Evolutionary conservation across 2,329 filamentous ascomycete genomes (phyloP).

Genomic region (Colletotrichum spaethianum): DNA sequence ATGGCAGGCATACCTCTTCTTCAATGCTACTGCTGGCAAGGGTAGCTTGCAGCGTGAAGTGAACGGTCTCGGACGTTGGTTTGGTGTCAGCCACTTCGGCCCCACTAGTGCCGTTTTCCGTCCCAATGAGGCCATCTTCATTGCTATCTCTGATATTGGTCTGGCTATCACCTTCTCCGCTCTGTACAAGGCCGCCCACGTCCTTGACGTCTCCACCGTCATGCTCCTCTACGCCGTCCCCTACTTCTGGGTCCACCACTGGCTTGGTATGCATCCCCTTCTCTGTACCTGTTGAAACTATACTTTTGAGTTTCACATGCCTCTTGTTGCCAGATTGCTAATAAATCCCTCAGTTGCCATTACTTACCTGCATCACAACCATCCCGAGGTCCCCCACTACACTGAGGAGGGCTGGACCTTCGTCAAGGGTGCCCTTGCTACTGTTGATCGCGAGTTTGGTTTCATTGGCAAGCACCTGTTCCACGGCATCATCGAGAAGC

Average conservation of each 20-base stretch:
- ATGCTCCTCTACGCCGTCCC: constrained; percentile 74
- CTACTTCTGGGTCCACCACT: constrained; percentile 80
- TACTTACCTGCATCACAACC: constrained; percentile 82
- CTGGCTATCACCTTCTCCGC: constrained; percentile 64
- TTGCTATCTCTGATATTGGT: constrained; percentile 73
- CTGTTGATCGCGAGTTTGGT: constrained; percentile 74
- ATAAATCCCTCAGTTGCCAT: constrained; percentile 70
- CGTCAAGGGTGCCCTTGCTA: constrained; percentile 71
- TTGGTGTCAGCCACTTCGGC: constrained; percentile 71
- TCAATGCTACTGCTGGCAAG: constrained; percentile 68
- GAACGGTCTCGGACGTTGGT: constrained; percentile 51
- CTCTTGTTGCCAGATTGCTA: background rate
- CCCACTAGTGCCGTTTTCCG: constrained; percentile 74
- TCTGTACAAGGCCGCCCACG: constrained; percentile 66
- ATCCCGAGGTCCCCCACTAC: constrained; percentile 68
- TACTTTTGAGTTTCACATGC: constrained; percentile 1
- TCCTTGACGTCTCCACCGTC: constrained; percentile 70
- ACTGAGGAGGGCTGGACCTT: constrained; percentile 71
- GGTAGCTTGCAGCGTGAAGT: constrained; percentile 62
- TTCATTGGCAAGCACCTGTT: constrained; percentile 74
- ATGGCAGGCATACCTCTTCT: constrained; percentile 75
- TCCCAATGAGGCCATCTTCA: constrained; percentile 67
- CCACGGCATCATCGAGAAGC: constrained; percentile 73
- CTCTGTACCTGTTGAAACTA: background rate
- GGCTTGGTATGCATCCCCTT: constrained; percentile 67